Evolutionary conservation across 495 filamentous ascomycete genomes (phyloP), one percentile per base, ranked within the genome.

Genomic region (Venustampulla echinocandica): DNA sequence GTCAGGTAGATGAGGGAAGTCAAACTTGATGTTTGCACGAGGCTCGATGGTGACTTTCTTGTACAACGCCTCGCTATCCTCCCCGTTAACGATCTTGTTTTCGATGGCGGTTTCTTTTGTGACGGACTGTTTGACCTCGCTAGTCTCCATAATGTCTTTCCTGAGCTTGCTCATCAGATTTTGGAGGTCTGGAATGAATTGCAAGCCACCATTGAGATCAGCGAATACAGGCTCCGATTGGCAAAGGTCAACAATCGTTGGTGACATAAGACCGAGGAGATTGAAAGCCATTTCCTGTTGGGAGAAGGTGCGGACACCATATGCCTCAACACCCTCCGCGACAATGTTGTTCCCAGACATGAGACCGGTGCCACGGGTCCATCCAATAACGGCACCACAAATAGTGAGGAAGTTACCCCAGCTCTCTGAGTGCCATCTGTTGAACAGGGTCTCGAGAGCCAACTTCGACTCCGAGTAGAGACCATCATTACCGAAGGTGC

Each of bases 241-340:
- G 72, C 93, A 97, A 23, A 99, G 78, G 59, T 97, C 89, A 55
- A 94, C 90, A 50, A 99, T 85, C 19, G 82, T 77, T 7, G 92
- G 88, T 3, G 90, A 80, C 92, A 99, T 96, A 38, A 99, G 79
- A 46, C 92, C 90, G 28, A 99, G 80, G 44, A 99, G 69, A 65
- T 97, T 99, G 76, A 99, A 97, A 2, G 92, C 92, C 92, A 99
- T 99, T 66, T 99, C 92, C 57, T 93, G 87, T 69, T 97, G 93
- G 14, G 90, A 96, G 70, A 99, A 99, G 3, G 92, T 99, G 52
- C 93, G 86, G 13, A 97, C 93, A 59, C 92, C 92, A 58, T 90
- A 89, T 52, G 83, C 84, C 69, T 99, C 92, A 44, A 99, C 84
- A 39, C 90, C 93, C 64, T 97, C 90, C 5, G 92, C 93, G 45